A percentile compares a stretch with the other conserved stretches of the same genome.
Conservation (phyloP, 768 basidiomycete genomes). For the Phanerochaete sordida region DNA sequence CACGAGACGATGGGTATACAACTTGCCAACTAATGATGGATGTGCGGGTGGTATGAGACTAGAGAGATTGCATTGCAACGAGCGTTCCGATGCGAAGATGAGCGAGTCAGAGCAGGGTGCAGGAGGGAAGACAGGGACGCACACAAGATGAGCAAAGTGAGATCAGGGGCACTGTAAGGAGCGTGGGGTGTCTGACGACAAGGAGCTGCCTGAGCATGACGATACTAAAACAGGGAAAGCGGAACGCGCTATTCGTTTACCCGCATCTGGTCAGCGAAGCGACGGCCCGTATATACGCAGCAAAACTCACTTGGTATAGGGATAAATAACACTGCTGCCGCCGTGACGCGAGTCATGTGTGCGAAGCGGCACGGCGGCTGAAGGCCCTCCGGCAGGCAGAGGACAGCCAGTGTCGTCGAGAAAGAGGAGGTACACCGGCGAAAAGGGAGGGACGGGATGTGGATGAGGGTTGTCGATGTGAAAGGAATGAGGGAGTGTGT, state of each 20-base stretch:
- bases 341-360: not conserved
- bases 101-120: not conserved
- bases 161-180: constrained; percentile 10
- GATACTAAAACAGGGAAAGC: constrained; percentile 6
- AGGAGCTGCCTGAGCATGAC: constrained; percentile 5
- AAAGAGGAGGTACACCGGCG: not conserved
- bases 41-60: constrained; percentile 5
- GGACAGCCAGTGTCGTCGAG: not conserved
- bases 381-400: not conserved
- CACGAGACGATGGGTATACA: constrained; percentile 9
- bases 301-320: constrained; percentile 8
- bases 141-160: constrained; percentile 4
- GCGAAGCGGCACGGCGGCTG: not conserved
- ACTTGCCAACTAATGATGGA: not conserved
- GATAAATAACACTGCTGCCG: not conserved
- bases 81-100: not conserved
- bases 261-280: not conserved
- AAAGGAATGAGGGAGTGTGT: not conserved
- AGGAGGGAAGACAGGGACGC: not conserved
- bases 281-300: not conserved
- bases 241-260: not conserved
- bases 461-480: not conserved
- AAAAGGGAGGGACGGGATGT: constrained; percentile 1
- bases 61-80: not conserved
- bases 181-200: constrained; percentile 8